Conservation (phyloP, 2,329 filamentous ascomycete species). For the Myriosclerotinia duriaeana region DNA sequence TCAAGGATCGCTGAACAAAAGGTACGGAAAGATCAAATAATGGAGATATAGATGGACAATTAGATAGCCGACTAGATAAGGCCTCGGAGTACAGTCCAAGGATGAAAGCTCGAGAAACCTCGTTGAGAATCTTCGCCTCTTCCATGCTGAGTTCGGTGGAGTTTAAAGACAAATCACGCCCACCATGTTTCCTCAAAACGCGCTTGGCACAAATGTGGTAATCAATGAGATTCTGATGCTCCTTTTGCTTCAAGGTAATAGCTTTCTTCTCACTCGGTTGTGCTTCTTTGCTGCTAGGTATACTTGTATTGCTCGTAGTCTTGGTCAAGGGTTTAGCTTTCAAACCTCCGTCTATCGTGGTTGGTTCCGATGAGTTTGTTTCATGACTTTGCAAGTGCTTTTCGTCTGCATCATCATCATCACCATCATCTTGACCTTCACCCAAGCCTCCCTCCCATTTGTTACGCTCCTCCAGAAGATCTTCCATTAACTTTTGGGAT, state of each 20-base stretch:
- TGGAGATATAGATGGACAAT: conserved; percentile 49
- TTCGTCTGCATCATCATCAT: conserved; percentile 35
- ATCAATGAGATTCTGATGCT: conserved; percentile 36
- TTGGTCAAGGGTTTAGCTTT: not conserved
- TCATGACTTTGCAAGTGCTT: not conserved
- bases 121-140: conserved; percentile 52
- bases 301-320: not conserved
- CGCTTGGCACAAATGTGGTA: conserved; percentile 39
- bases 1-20: conserved; percentile 47
- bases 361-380: conserved; percentile 12
- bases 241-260: conserved; percentile 36
- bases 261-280: conserved; percentile 1
- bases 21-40: conserved; percentile 38
- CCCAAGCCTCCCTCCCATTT: conserved; percentile 66
- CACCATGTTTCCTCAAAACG: conserved; percentile 36
- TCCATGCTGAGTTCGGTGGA: conserved; percentile 32
- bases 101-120: conserved; percentile 55
- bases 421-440: conserved; percentile 32
- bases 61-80: conserved; percentile 48
- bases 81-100: conserved; percentile 51
- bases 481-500: conserved; percentile 56
- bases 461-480: conserved; percentile 62
- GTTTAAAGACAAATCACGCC: conserved; percentile 35
- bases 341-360: not conserved
- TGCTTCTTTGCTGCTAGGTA: not conserved